Conservation (phyloP, 1,284 basidiomycete genomes). For the Porphyrellus sp. region DNA sequence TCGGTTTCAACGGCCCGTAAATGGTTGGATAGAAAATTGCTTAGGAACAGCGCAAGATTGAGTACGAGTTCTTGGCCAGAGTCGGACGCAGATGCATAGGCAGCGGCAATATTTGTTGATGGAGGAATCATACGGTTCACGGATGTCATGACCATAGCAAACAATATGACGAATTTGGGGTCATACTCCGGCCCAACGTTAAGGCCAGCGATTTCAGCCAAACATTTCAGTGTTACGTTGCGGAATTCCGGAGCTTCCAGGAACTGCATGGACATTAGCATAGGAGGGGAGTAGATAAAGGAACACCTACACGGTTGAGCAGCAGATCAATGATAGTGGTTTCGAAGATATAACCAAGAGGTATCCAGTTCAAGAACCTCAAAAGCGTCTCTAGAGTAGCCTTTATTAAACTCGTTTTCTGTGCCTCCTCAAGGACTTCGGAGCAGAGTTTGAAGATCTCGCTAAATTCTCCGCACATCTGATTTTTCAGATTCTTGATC, state of each 20-base stretch:
- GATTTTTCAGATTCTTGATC: constrained; percentile 96
- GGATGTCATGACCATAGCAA: constrained; percentile 97
- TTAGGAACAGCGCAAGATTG: constrained; percentile 95
- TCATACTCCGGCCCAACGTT: constrained; percentile 99
- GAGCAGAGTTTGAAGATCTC: constrained; percentile 95
- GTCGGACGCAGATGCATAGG: constrained; percentile 89
- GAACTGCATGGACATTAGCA: constrained; percentile 59
- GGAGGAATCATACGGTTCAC: constrained; percentile 98
- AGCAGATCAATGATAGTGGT: constrained; percentile 96
- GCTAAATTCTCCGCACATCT: constrained; percentile 95
- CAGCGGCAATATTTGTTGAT: constrained; percentile 90
- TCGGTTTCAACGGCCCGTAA: constrained; percentile 92
- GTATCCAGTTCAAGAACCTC: constrained; percentile 99
- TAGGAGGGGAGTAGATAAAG: constrained; percentile 5
- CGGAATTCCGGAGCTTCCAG: constrained; percentile 96
- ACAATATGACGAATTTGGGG: constrained; percentile 95
- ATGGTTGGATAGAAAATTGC: constrained; percentile 93
- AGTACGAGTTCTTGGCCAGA: constrained; percentile 96
- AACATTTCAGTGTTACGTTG: constrained; percentile 95
- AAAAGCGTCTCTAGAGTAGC: constrained; percentile 95
- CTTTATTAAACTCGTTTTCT: constrained; percentile 93
- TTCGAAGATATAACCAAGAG: constrained; percentile 98
- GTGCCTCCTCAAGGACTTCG: constrained; percentile 97
- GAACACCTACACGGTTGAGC: constrained; percentile 71
- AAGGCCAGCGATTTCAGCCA: constrained; percentile 94